Conservation (phyloP, 108 stramenopile species). For the Skeletonema tropicum region DNA sequence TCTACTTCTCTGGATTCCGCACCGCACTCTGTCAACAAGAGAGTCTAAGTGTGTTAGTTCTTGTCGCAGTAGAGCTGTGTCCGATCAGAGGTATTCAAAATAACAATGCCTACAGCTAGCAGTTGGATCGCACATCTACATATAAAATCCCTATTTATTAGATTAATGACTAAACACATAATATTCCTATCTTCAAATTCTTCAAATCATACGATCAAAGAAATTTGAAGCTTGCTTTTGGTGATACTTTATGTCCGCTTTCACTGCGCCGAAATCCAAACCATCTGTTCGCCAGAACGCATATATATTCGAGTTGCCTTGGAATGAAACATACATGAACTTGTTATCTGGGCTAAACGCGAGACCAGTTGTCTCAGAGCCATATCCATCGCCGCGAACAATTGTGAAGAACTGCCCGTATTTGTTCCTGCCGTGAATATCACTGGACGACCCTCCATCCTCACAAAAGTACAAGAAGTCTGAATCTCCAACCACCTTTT, state of each 20-base stretch:
- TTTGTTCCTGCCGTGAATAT: constrained; percentile 9
- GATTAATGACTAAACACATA: too few relatives aligned
- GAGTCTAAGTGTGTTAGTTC: too few relatives aligned
- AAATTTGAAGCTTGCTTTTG: neutral
- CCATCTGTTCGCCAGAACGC: neutral
- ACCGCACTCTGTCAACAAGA: too few relatives aligned
- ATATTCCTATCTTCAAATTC: too few relatives aligned
- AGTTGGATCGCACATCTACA: too few relatives aligned
- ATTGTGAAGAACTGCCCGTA: constrained; percentile 23
- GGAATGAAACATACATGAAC: constrained; percentile 8
- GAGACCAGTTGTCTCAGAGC: constrained; percentile 3
- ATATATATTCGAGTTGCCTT: neutral
- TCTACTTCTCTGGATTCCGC: too few relatives aligned
- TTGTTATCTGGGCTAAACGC: constrained; percentile 15
- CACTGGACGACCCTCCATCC: constrained; percentile 20
- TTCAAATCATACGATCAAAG: too few relatives aligned
- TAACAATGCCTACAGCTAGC: too few relatives aligned
- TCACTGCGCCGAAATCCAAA: neutral
- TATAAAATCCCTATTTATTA: too few relatives aligned
- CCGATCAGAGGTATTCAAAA: too few relatives aligned
- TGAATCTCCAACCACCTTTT: neutral
- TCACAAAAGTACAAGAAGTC: constrained; percentile 15
- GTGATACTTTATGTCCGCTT: neutral
- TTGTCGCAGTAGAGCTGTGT: too few relatives aligned
- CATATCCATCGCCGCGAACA: constrained; percentile 6